Evolutionary conservation across 2,329 filamentous ascomycete genomes (phyloP), one percentile per base, ranked within the genome.

Genomic region (Talaromyces sp.): DNA sequence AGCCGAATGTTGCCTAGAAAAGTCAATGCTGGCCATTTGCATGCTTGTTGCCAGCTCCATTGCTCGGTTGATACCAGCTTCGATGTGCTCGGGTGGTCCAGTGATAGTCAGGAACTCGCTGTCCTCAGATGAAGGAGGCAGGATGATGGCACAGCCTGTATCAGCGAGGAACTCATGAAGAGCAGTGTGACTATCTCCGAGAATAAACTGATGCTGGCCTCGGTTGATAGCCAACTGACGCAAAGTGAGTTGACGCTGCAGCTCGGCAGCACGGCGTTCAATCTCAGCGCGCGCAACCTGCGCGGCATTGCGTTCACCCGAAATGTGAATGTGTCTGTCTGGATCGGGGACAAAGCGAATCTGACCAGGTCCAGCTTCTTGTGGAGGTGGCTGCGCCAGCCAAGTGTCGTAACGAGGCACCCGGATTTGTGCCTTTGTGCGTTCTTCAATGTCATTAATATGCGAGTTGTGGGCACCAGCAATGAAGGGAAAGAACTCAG

Each of bases 401-500:
- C 88, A 93, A 13, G 85, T 88, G 73, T 91, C 86, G 74, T 96
- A 90, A 56, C 89, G 83, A 50, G 95, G 95, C 53, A 99, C 88
- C 60, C 90, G 86, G 64, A 99, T 83, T 71, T 90, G 88, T 38
- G 96, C 82, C 63, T 91, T 90, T 64, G 88, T 89, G 63, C 84
- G 84, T 62, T 86, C 79, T 75, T 93, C 89, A 57, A 96, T 81
- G 41, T 84, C 83, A 65, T 85, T 82, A 59, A 91, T 78, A 56
- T 86, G 80, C 53, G 84, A 80, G 71, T 92, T 90, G 72, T 89
- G 84, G 10, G 88, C 86, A 55, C 92, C 92, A 26, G 91, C 89
- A 74, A 99, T 88, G 80, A 99, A 99, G 57, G 93, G 93, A 77
- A 95, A 99, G 76, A 95, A 96, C 73, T 96, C 92, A 27, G 91